A percentile compares a stretch with the other conserved stretches of the same genome.
phyloP scores from a whole-genome alignment of 2,329 filamentous ascomycete genomes.

The Fusarium liriodendri region DNA sequence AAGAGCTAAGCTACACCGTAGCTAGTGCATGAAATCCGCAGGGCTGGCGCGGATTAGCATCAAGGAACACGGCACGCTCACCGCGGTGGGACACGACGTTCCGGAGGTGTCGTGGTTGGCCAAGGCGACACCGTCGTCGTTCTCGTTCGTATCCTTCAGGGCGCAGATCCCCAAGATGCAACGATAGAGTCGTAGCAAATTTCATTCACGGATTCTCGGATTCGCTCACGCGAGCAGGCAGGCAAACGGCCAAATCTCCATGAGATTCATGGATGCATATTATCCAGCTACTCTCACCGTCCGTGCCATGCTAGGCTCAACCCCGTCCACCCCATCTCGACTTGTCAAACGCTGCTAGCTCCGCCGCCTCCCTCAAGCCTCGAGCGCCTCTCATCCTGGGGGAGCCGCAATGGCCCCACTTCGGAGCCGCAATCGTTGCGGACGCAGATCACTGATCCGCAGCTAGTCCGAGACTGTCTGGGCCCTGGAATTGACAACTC shows the following conservation, averaged over 20 bases:
- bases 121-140: neutral
- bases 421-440: constrained; percentile 45
- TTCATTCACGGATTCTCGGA: constrained; percentile 22
- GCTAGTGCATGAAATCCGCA: constrained; percentile 12
- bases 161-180: neutral
- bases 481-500: constrained; percentile 31
- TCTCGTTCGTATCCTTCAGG: neutral
- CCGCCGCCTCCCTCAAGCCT: neutral
- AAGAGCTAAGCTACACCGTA: constrained; percentile 1
- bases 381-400: constrained; percentile 28
- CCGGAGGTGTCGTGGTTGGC: neutral
- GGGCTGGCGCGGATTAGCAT: constrained; percentile 6
- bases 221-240: constrained; percentile 29
- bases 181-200: neutral
- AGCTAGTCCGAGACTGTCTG: constrained; percentile 30
- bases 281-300: neutral
- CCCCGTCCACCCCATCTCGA: neutral
- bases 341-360: constrained; percentile 31
- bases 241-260: constrained; percentile 12
- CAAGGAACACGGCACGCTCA: constrained; percentile 25
- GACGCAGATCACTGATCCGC: constrained; percentile 45
- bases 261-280: neutral
- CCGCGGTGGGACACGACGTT: constrained; percentile 21
- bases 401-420: constrained; percentile 44
- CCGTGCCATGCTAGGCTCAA: constrained; percentile 24